Evolutionary conservation across 2,329 filamentous ascomycete species (phyloP), one percentile per base, ranked within the genome.

Genomic region (Teratosphaeria nubilosa): DNA sequence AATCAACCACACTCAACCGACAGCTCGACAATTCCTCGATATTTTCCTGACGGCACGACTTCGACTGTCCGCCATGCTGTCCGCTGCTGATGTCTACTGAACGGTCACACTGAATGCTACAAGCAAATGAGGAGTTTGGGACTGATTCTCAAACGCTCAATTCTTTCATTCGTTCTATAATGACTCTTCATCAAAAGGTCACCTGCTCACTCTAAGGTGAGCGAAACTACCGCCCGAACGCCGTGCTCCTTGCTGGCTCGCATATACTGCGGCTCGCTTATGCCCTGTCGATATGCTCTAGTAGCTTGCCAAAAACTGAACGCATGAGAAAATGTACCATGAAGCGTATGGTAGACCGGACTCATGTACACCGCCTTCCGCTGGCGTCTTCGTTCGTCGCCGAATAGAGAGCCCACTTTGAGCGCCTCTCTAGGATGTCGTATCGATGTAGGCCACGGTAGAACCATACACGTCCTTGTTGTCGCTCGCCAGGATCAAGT

Each of bases 401-500:
- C 27, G 7, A 30, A 30, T 4, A 30, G 7, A 30, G 34, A 41
- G 13, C 13, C 34, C 16, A 14, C 16, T 41, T 16, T 7, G 16
- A 10, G 41, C 16, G 16, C 16, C 20, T 16, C 41, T 20, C 41
- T 41, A 48, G 9, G 41, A 48, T 11, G 41, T 48, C n/a, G 20
- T 10, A 16, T 48, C 41, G 3, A 48, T n/a, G 58, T 65, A 69
- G 1, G 73, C 76, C 20, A 80, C 63, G 2, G 77, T 79, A 51
- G 74, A 76, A 63, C 77, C 77, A 67, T 78, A 80, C 65, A 77
- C 75, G 64, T 72, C 74, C 37, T 74, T 70, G 64, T 80, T 79
- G 63, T 78, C 76, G 30, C 65, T 66, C 55, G 76, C 78, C 58
- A 70, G 67, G 32, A 70, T 59, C 27, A 4, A 30, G 27, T 30